Evolutionary conservation across 1,139 yeast genomes (phyloP).

Genomic region (Sugiyamaella paludigena): DNA sequence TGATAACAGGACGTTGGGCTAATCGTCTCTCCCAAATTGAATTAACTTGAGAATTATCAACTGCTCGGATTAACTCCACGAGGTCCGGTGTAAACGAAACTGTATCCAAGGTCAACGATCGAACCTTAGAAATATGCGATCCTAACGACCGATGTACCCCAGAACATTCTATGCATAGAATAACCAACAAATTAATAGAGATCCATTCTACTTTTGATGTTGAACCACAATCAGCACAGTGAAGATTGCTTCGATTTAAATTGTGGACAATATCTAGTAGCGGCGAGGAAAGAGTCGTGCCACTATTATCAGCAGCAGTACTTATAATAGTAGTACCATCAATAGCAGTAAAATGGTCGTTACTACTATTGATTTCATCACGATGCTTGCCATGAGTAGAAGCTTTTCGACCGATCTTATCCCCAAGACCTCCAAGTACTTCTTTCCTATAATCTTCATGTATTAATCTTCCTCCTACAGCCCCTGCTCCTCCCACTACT

Average conservation of each 20-base stretch:
- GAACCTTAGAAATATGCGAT: conserved; percentile 66
- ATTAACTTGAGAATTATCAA: conserved; percentile 66
- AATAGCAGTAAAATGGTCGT: too few species aligned
- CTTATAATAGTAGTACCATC: not conserved
- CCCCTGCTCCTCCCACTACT: not conserved
- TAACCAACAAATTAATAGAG: conserved; percentile 68
- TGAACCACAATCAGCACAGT: conserved; percentile 78
- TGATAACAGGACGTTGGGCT: conserved; percentile 43
- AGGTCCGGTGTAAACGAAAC: conserved; percentile 62
- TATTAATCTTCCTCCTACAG: not conserved
- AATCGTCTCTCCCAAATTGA: conserved; percentile 51
- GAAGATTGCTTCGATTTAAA: conserved; percentile 52
- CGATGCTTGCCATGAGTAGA: too few species aligned
- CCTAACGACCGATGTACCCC: conserved; percentile 75
- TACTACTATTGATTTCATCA: too few species aligned
- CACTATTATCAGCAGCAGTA: not conserved
- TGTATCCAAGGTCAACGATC: conserved; percentile 77
- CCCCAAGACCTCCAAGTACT: too few species aligned
- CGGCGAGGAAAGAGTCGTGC: not conserved
- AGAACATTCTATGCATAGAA: conserved; percentile 81
- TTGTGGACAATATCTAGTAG: conserved; percentile 23
- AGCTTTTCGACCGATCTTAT: too few species aligned
- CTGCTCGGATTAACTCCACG: conserved; percentile 53
- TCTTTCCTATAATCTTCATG: too few species aligned
- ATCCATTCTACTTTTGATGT: conserved; percentile 78